phyloP scores from a whole-genome alignment of 495 filamentous ascomycete species.

The Aspergillus hancockii region DNA sequence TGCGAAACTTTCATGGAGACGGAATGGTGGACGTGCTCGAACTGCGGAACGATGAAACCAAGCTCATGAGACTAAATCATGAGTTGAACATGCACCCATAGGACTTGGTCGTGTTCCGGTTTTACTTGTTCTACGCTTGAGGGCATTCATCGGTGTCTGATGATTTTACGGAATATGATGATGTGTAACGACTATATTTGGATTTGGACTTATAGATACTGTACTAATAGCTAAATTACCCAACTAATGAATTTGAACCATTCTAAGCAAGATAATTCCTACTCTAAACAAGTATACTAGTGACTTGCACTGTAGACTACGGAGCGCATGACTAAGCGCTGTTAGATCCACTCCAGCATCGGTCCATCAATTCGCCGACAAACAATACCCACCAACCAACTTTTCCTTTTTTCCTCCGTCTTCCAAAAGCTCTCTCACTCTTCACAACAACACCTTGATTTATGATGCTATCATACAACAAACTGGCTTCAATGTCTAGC shows the following conservation, averaged over 20 bases:
- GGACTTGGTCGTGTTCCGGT: neutral
- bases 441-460: neutral
- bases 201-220: neutral
- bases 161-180: neutral
- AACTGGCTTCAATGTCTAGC: neutral
- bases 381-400: conserved; percentile 5
- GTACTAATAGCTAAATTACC: neutral
- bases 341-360: neutral
- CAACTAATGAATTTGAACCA: neutral
- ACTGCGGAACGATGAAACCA: conserved; percentile 68
- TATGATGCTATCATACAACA: neutral
- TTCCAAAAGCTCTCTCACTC: neutral
- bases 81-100: neutral
- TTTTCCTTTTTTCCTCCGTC: conserved; percentile 4
- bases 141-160: neutral
- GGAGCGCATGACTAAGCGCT: neutral
- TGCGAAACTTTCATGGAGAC: conserved; percentile 68
- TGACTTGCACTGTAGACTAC: no score
- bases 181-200: neutral
- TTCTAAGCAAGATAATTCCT: no score
- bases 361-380: conserved; percentile 8
- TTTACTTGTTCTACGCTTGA: neutral
- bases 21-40: conserved; percentile 78
- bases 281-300: no score
- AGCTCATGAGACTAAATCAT: conserved; percentile 40